These are phyloP conservation scores for Pseudogymnoascus pannorum DNA, from an alignment of 2,329 filamentous ascomycete genomes.

Conservation along the genomic window DNA sequence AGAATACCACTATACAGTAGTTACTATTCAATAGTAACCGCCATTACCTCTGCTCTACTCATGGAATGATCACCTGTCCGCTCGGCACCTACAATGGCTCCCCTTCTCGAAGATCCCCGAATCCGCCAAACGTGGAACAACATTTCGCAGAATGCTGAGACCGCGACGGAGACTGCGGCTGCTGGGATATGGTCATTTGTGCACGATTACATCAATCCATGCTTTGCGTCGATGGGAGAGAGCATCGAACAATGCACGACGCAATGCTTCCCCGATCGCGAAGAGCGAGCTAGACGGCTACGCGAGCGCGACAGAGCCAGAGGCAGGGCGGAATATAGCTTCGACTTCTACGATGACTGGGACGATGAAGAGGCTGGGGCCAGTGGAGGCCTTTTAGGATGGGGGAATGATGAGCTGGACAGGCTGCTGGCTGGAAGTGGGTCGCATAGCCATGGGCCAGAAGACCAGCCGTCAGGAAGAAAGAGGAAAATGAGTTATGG, in stretches of 20 bases:
- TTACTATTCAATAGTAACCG: neutral
- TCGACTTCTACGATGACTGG: conserved; percentile 99
- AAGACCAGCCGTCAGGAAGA: conserved; percentile 57
- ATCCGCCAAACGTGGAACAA: conserved; percentile 92
- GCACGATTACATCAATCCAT: conserved; percentile 78
- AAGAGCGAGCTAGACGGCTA: conserved; percentile 63
- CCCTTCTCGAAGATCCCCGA: conserved; percentile 68
- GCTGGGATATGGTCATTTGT: conserved; percentile 84
- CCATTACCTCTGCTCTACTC: neutral
- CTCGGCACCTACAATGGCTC: conserved; percentile 24
- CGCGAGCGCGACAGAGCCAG: conserved; percentile 54
- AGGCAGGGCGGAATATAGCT: conserved; percentile 71
- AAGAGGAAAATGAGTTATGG: conserved; percentile 89
- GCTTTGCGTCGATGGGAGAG: conserved; percentile 58
- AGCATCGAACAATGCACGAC: conserved; percentile 67
- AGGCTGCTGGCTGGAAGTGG: conserved; percentile 67
- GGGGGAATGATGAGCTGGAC: conserved; percentile 82
- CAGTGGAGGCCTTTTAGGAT: conserved; percentile 57
- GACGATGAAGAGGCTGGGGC: conserved; percentile 51
- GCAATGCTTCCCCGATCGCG: conserved; percentile 62
- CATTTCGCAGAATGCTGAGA: conserved; percentile 82
- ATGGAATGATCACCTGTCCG: conserved; percentile 3
- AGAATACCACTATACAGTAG: neutral
- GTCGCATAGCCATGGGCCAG: conserved; percentile 34
- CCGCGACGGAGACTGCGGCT: conserved; percentile 85